Evolutionary conservation across 176 grass and related monocot species (phyloP), one percentile per base, ranked within the genome.

Genomic region (Triticum monococcum): DNA sequence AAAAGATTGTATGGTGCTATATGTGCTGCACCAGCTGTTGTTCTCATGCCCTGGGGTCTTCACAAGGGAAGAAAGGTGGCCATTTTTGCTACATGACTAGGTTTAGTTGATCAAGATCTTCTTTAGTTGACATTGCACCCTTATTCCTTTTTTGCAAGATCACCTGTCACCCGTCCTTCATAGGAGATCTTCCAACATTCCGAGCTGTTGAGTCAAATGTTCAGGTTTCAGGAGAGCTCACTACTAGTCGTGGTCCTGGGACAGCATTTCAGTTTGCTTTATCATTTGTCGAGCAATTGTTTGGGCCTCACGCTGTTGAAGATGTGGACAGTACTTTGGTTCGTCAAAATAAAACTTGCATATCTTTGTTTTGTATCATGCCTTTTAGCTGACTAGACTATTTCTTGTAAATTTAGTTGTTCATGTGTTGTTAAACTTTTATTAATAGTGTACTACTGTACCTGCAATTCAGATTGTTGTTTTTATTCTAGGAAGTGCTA

Each of bases 121-220:
- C 71, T 80, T 24, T 64, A 82, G 18, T 64, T 88, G 62, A 63
- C 54, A 79, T 10, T 41, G 7, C 18, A 60, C 82, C 22, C 68
- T 61, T n/a, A 20, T 76, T 68, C 68, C 76, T 48, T 78, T 36
- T 60, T 90, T 88, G 63, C 78, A 86, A 98, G 96, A 91, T 98
- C 67, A 95, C 96, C 26, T 91, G 96, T 50, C 96, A 98, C 85
- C 96, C 96, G n/a, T 92, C 96, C 46, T 98, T 98, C 82, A 91
- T 92, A 68, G 93, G 91, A 83, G 91, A 92, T 68, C 89, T 98
- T 22, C 96, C 96, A 70, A 91, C 89, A 78, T 98, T 98, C 86
- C 78, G 93, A 63, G 91, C 88, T 79, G 96, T 98, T 80, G 86
- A 95, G 81, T 88, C 91, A 76, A 94, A 87, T 78, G 84, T 98